These are phyloP conservation scores for Russula sp. DNA, from an alignment of 768 basidiomycete genomes.

Conservation along the genomic window DNA sequence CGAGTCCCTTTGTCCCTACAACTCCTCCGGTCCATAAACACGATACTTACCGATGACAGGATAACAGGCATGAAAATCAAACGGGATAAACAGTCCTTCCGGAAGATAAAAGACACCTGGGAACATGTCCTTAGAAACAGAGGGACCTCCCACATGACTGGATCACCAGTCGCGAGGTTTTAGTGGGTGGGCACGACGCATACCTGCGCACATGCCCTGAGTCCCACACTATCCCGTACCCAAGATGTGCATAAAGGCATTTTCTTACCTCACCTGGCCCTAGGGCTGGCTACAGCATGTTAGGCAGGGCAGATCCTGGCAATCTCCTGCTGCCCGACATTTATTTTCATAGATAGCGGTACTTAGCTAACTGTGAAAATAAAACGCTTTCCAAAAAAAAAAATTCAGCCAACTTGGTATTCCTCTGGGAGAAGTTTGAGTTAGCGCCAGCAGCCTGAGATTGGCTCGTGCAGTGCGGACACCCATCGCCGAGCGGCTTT, in stretches of 20 bases:
- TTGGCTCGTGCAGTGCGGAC: constrained; percentile 7
- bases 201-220: not conserved
- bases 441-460: not conserved
- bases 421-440: constrained; percentile 49
- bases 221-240: not conserved
- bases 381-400: constrained; percentile 27
- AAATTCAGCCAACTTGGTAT: constrained; percentile 80
- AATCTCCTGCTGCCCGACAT: too few species aligned
- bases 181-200: not conserved
- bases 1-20: too few species aligned
- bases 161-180: not conserved
- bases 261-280: not conserved
- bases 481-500: constrained; percentile 67
- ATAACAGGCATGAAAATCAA: not conserved
- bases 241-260: not conserved
- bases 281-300: too few species aligned
- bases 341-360: too few species aligned
- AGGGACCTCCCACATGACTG: not conserved
- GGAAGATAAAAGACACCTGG: not conserved
- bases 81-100: not conserved
- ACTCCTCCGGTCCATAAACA: not conserved
- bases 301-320: too few species aligned
- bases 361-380: too few species aligned
- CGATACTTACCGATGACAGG: not conserved
- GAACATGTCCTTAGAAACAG: not conserved